These are phyloP conservation scores for Schwanniomyces occidentalis DNA, from an alignment of 805 yeast species.

Conservation along the genomic window DNA sequence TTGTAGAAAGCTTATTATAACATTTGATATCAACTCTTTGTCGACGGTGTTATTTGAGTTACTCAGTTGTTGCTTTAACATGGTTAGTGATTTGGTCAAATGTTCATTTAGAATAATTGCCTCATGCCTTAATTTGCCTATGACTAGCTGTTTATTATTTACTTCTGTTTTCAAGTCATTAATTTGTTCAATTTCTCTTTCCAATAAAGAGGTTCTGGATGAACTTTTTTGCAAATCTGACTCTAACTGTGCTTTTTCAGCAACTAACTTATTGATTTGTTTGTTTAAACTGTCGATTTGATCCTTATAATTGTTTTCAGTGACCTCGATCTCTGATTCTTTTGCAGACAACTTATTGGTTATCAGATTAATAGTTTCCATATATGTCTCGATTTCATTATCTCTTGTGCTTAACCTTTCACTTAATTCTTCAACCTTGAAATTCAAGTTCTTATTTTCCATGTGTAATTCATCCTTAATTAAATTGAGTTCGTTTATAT, in stretches of 20 bases:
- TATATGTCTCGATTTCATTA: constrained; percentile 13
- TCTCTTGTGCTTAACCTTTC: constrained; percentile 32
- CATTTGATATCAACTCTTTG: constrained; percentile 83
- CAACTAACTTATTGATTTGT: constrained; percentile 7
- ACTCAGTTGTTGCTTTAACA: constrained; percentile 76
- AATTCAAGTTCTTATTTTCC: constrained; percentile 41
- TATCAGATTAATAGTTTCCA: constrained; percentile 10
- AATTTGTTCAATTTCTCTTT: constrained; percentile 29
- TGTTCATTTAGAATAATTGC: constrained; percentile 93
- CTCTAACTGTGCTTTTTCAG: constrained; percentile 8
- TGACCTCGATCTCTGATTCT: constrained; percentile 7
- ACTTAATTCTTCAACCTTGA: constrained; percentile 45
- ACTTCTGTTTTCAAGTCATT: constrained; percentile 58
- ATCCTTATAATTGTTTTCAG: constrained; percentile 3
- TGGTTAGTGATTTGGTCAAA: constrained; percentile 84
- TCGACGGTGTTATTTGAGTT: constrained; percentile 69
- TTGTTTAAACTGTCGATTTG: constrained; percentile 7
- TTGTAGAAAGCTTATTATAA: constrained; percentile 79
- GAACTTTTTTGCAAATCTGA: constrained; percentile 8
- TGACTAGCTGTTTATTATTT: constrained; percentile 61
- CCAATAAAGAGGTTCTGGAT: constrained; percentile 15
- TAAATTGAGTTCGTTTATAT: constrained; percentile 42
- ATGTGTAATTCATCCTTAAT: constrained; percentile 37
- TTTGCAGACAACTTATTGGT: constrained; percentile 5
- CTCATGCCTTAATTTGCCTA: constrained; percentile 93